Evolutionary conservation across 1,284 basidiomycete species (phyloP), one percentile per base, ranked within the genome.

Genomic region (Inonotus obliquus): DNA sequence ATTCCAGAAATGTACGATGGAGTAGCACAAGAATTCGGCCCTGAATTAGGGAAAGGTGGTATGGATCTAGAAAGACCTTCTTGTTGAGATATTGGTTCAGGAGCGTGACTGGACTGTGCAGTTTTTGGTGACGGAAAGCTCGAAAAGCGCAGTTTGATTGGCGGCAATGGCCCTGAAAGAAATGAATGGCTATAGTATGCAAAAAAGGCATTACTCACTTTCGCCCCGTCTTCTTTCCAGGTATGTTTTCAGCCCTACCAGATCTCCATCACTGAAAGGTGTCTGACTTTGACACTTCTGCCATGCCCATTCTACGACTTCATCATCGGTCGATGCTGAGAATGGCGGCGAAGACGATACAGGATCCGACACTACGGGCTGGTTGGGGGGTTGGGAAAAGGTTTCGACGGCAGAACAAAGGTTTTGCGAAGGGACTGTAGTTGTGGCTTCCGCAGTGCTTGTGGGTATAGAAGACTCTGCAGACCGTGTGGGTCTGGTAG

Each of bases 101-200:
- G n/a, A n/a, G n/a, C n/a, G n/a, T n/a, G n/a, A n/a, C n/a, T n/a
- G n/a, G n/a, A n/a, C n/a, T n/a, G n/a, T n/a, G n/a, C n/a, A n/a
- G n/a, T n/a, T n/a, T n/a, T n/a, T n/a, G n/a, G n/a, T n/a, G n/a
- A n/a, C n/a, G n/a, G n/a, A n/a, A n/a, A n/a, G n/a, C n/a, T n/a
- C n/a, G n/a, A n/a, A 78, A 41, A 72, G 77, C 83, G 79, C 73
- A 87, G 86, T 0, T 82, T 82, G 64, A 82, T 79, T 2, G 72
- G 73, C 51, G 71, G 71, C 60, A 75, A 77, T 69, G 65, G 73
- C 67, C 67, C 70, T 67, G n/a, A 41, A 38, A 41, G 7, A 19
- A n/a, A 19, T 37, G 21, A 35, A 55, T 29, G 41, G 10, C 48
- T 4, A n/a, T 29, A 25, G n/a, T 9, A 44, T 27, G 5, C 9